Evolutionary conservation across 1,284 basidiomycete species (phyloP), one percentile per base, ranked within the genome.

Genomic region (Amylostereum areolatum): DNA sequence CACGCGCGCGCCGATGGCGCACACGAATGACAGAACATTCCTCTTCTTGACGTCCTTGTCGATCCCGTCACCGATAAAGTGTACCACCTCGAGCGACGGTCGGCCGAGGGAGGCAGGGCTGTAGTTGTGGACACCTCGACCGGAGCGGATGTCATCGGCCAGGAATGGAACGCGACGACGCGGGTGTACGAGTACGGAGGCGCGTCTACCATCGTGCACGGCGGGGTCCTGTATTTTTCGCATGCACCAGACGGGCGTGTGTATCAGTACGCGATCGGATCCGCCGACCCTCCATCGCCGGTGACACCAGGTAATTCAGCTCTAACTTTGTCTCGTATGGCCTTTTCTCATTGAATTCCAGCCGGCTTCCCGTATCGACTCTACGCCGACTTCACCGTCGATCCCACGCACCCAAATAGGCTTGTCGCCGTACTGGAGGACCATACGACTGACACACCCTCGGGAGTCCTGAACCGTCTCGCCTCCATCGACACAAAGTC

Each of bases 361-460:
- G 77, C 74, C 12, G 78, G 73, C 60, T 63, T 66, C 43, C 69
- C 73, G 2, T 70, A 76, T 57, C 77, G 84, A 40, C 33, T 8
- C 8, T 90, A 75, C 58, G 85, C 80, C 5, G 66, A 72, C 50
- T 69, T 83, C 47, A 65, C 70, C 18, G 67, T 75, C 3, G 71
- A 79, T 50, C 79, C 80, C 2, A 59, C 59, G 7, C 61, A 75
- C 6, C 62, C 69, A 2, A 64, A 74, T 43, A 59, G 82, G 6
- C 58, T 86, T 10, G 71, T 81, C 6, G 70, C 78, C 0, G 66
- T 88, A 30, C 67, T 81, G 24, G 86, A 90, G 59, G 84, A 89
- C 59, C 85, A 88, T 59, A 83, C 83, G 0, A 63, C 75, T 34
- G 77, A 81, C 31, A 62, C 63, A 2, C 83, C 84, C 1, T 59